Evolutionary conservation across 441 rosid genomes (phyloP), one percentile per base, ranked within the genome.

Genomic region (Populus trichocarpa): DNA sequence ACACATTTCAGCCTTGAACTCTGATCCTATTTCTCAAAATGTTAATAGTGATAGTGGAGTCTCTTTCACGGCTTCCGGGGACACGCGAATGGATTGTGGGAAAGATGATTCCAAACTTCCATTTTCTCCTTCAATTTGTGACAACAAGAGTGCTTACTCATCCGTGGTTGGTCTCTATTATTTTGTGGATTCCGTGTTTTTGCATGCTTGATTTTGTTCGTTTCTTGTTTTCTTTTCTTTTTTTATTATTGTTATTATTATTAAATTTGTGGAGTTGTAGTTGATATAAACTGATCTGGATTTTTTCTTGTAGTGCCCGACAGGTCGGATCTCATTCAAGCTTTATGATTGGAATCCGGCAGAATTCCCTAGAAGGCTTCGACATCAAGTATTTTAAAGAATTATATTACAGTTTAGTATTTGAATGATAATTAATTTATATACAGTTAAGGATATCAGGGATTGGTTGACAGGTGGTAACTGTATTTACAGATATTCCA

Each of bases 291-390:
- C 81, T 88, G 64, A 77, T 77, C 70, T 71, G 71, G n/a, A 79
- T 16, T 83, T 83, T 79, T 40, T 38, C 28, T 70, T 91, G 75
- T 78, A 96, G 99, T 93, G 98, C 73, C 98, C 99, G 61, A 92
- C 99, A 67, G 99, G 98, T 79, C 92, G 98, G 73, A 91, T 96
- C 85, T 94, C 98, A 23, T 96, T 96, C 86, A 96, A 96, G 89
- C 98, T 96, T 78, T 96, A 94, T 83, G 99, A 96, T 79, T 96
- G 99, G 99, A 96, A 96, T 85, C 99, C 99, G 2, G 99, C 99
- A 5, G 99, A 96, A 84, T 96, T 96, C 80, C 99, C 99, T 1
- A 87, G 99, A 85, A 92, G 98, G 87, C 98, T 96, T 42, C 97
- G 98, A 79, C 99, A 89, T 82, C 99, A 96, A 93, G 99, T 96